These are phyloP conservation scores for Zygosaccharomyces lentus DNA, from an alignment of 805 yeast genomes.

Conservation along the genomic window DNA sequence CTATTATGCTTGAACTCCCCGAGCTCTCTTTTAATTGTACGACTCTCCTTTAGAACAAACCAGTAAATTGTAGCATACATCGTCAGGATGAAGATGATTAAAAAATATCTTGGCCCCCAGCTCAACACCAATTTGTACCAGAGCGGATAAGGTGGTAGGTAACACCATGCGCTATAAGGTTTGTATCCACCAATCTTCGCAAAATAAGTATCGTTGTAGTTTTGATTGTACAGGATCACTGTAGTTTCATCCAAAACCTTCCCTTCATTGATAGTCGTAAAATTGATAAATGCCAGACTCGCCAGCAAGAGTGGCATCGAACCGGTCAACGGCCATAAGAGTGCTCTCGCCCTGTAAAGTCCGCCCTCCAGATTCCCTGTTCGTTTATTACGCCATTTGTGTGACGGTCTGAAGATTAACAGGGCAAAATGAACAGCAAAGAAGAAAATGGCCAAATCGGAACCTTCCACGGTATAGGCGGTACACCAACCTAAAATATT, in stretches of 20 bases:
- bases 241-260: conserved; percentile 18
- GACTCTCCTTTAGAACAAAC: conserved; percentile 63
- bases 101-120: conserved; percentile 77
- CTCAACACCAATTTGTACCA: conserved; percentile 73
- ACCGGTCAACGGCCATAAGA: conserved; percentile 55
- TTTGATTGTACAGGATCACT: conserved; percentile 26
- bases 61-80: conserved; percentile 69
- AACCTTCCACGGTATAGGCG: conserved; percentile 76
- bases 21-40: conserved; percentile 42
- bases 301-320: conserved; percentile 65
- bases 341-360: conserved; percentile 51
- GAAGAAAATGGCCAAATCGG: conserved; percentile 74
- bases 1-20: conserved; percentile 25
- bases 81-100: conserved; percentile 55
- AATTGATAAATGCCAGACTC: conserved; percentile 60
- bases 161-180: conserved; percentile 72
- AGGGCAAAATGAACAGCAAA: conserved; percentile 81
- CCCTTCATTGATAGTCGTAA: conserved; percentile 15
- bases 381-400: conserved; percentile 39
- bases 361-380: conserved; percentile 65
- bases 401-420: conserved; percentile 61
- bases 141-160: conserved; percentile 62
- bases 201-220: conserved; percentile 18
- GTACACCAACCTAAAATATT: conserved; percentile 77
- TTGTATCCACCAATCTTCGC: conserved; percentile 47